Percentiles rank a stretch among this genome's conserved stretches.
Evolutionary conservation across 176 grass and related monocot species (phyloP).

Genomic region (Tillandsia leiboldiana): DNA sequence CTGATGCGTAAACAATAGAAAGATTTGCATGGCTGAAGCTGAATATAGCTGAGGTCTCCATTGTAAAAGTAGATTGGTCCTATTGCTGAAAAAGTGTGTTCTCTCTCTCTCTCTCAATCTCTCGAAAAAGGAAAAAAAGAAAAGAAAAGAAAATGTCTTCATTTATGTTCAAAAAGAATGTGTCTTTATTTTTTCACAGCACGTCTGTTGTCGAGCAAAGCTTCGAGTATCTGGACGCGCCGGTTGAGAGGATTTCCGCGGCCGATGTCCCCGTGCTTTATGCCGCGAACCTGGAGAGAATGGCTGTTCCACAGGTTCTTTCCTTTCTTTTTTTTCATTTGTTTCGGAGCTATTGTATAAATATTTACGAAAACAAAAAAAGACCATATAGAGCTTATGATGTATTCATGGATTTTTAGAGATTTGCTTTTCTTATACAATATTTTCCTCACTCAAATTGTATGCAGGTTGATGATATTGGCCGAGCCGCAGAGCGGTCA

Average conservation of each 20-base stretch:
- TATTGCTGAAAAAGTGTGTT: neutral
- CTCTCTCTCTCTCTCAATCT: neutral
- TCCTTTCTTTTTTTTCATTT: neutral
- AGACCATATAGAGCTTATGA: no score
- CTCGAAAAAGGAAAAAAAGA: neutral
- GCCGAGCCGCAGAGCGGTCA: constrained; percentile 72
- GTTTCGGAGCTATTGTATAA: neutral
- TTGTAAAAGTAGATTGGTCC: no score
- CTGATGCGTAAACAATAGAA: no score
- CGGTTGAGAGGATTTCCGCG: constrained; percentile 85
- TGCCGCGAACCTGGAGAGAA: constrained; percentile 85
- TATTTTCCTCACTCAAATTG: no score
- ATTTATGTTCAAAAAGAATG: constrained; percentile 8
- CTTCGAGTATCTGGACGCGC: constrained; percentile 90
- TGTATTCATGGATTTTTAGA: no score
- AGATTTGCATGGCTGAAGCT: no score
- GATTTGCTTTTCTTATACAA: no score
- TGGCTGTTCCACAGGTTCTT: constrained; percentile 90
- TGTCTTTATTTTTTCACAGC: constrained; percentile 26
- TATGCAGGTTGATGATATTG: constrained; percentile 78
- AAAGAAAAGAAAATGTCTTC: neutral
- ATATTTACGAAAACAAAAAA: no score
- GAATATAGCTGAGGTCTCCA: no score
- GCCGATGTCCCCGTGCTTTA: constrained; percentile 97
- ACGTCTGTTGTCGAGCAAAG: constrained; percentile 87